Percentiles rank a stretch among this genome's conserved stretches.
Conservation (phyloP, 2,329 filamentous ascomycete species). For the Pestalotiopsis sp. region DNA sequence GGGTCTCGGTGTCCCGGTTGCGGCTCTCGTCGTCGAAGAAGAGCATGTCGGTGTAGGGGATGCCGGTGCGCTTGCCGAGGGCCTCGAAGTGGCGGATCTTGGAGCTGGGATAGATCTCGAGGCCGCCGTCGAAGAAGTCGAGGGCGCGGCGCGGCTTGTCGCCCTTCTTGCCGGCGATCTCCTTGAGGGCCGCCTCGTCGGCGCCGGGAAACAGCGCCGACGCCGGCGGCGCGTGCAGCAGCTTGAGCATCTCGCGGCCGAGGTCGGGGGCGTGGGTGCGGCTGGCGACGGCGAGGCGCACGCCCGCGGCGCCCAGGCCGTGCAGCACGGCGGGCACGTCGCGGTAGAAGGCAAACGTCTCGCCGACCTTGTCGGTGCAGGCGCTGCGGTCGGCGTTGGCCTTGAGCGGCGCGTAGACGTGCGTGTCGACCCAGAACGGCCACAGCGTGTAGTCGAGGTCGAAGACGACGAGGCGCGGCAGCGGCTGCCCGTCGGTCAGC, state of each 20-base stretch:
- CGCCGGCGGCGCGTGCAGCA: constrained; percentile 62
- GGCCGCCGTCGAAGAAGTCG: constrained; percentile 61
- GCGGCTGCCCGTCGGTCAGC: constrained; percentile 62
- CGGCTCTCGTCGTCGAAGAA: constrained; percentile 94
- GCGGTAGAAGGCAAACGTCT: constrained; percentile 71
- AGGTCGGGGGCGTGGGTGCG: constrained; percentile 80
- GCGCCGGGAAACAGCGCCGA: constrained; percentile 25
- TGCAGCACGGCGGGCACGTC: constrained; percentile 71
- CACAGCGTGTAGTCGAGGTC: constrained; percentile 98
- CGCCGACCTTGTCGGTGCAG: constrained; percentile 60
- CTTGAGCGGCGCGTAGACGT: constrained; percentile 75
- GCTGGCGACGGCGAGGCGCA: constrained; percentile 73
- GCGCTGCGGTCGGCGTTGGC: constrained; percentile 43
- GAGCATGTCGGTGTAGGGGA: constrained; percentile 82
- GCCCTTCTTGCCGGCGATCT: constrained; percentile 23
- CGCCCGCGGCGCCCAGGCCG: constrained; percentile 51
- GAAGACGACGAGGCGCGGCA: constrained; percentile 86
- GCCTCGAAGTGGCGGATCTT: constrained; percentile 86
- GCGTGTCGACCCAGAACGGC: constrained; percentile 98
- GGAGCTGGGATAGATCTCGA: constrained; percentile 74
- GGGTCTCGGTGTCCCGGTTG: constrained; percentile 77
- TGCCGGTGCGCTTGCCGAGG: constrained; percentile 70
- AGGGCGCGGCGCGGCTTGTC: constrained; percentile 49
- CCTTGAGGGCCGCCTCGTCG: constrained; percentile 16
- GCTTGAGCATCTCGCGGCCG: constrained; percentile 77